Conservation (phyloP, 768 basidiomycete genomes). For the Nidula microcarpa region DNA sequence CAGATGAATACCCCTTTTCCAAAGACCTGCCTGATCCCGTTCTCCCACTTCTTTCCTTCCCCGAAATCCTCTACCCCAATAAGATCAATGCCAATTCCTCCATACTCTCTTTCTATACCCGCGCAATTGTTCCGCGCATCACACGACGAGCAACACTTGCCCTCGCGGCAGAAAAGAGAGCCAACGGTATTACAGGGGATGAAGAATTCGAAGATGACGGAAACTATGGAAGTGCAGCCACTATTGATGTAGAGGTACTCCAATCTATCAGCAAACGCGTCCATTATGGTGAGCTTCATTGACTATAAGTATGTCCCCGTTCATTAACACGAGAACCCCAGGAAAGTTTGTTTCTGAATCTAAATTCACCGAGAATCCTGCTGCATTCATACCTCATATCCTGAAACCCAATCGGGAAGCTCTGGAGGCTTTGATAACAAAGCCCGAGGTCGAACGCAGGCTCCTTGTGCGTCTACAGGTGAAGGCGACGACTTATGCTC, state of each 20-base stretch:
- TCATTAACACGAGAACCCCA: conserved; percentile 23
- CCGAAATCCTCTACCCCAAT: conserved; percentile 75
- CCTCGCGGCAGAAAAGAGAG: conserved; percentile 64
- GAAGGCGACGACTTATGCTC: conserved; percentile 78
- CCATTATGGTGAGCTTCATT: conserved; percentile 74
- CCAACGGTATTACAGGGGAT: conserved; percentile 61
- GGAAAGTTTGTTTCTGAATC: conserved; percentile 99
- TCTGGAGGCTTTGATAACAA: conserved; percentile 89
- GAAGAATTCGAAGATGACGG: conserved; percentile 88
- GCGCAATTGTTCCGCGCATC: conserved; percentile 86
- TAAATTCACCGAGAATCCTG: conserved; percentile 86
- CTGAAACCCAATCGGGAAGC: conserved; percentile 69
- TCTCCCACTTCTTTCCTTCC: conserved; percentile 69
- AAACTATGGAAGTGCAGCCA: conserved; percentile 95
- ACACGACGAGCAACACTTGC: conserved; percentile 66
- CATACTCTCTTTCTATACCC: conserved; percentile 87
- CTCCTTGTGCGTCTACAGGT: conserved; percentile 81
- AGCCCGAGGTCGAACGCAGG: conserved; percentile 89
- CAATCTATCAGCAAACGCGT: conserved; percentile 98
- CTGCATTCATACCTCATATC: conserved; percentile 92
- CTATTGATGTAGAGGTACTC: conserved; percentile 93
- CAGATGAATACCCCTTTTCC: conserved; percentile 98
- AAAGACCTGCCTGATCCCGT: conserved; percentile 77
- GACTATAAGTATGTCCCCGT: neutral
- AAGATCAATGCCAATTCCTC: conserved; percentile 81